Evolutionary conservation across 2,329 filamentous ascomycete genomes (phyloP).

Genomic region (Pseudovirgaria hyperparasitica): DNA sequence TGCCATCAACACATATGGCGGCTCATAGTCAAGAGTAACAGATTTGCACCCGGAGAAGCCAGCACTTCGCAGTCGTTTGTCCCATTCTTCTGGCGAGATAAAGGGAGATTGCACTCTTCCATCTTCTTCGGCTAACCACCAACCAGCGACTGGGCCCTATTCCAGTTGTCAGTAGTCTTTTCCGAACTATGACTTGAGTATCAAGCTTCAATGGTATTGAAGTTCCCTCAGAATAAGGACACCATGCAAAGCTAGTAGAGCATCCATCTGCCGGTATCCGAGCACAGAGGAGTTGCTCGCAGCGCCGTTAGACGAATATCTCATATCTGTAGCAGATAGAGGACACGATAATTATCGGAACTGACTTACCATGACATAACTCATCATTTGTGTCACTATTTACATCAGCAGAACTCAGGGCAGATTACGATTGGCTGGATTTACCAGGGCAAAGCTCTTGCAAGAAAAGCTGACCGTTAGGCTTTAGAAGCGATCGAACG

Average conservation of each 20-base stretch:
- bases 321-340: too few relatives aligned
- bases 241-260: too few relatives aligned
- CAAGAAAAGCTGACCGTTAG: conserved; percentile 31
- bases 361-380: conserved; percentile 2
- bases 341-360: too few relatives aligned
- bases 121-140: conserved; percentile 22
- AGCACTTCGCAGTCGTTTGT: conserved; percentile 13
- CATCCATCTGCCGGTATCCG: too few relatives aligned
- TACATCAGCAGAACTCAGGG: conserved; percentile 1
- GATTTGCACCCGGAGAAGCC: conserved; percentile 17
- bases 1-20: conserved; percentile 9
- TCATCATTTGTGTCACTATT: neutral
- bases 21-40: conserved; percentile 10
- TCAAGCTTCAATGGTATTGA: too few relatives aligned
- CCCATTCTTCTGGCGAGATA: conserved; percentile 17
- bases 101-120: conserved; percentile 15
- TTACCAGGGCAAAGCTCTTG: conserved; percentile 23
- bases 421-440: conserved; percentile 2
- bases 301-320: too few relatives aligned
- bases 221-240: too few relatives aligned
- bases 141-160: conserved; percentile 19
- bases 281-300: too few relatives aligned
- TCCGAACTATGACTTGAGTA: conserved; percentile 1
- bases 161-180: conserved; percentile 7
- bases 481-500: conserved; percentile 9